Evolutionary conservation across 371 early-diverging fungal genomes (phyloP), one percentile per base, ranked within the genome.

Genomic region (Apophysomyces elegans): DNA sequence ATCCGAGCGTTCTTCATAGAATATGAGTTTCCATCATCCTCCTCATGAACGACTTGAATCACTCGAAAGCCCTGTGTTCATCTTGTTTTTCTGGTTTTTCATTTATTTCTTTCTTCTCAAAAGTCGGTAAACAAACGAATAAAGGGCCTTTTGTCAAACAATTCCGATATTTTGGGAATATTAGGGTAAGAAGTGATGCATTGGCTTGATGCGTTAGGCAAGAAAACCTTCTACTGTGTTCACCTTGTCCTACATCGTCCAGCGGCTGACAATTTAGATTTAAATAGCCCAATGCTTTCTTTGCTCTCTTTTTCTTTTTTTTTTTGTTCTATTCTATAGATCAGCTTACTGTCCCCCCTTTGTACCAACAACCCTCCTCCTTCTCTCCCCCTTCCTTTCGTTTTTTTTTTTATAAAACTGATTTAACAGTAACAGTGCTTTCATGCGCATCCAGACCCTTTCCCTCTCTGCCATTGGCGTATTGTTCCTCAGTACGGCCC

Each of bases 391-490:
- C 18, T 66, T 62, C 67, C 60, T 62, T 46, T 63, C 54, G 32
- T 18, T 41, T 44, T 45, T n/a, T n/a, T n/a, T 68, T 50, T 44
- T 26, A 26, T 26, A 26, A 26, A 26, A 26, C 32, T 26, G 32
- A 26, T 26, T 26, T 26, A 26, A 21, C n/a, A 21, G 21, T 18
- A 44, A 62, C 62, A 47, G 16, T 43, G 44, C 56, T 7, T 56
- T 58, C 32, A 63, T 71, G 54, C 54, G 54, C 54, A 50, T 50
- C 54, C 54, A 50, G 21, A 50, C 4, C 58, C 58, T 73, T n/a
- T 62, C 73, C 21, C 50, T 73, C 37, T 61, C 65, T 47, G 62
- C 70, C 56, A 39, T 73, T 47, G 73, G 73, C 61, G 45, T 69
- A 39, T 60, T 69, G 39, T 61, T 66, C 35, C 54, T 72, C 47